Base-by-base conservation (phyloP, 2,329 filamentous ascomycete genomes). In the Plectosphaerella cucumerina region DNA sequence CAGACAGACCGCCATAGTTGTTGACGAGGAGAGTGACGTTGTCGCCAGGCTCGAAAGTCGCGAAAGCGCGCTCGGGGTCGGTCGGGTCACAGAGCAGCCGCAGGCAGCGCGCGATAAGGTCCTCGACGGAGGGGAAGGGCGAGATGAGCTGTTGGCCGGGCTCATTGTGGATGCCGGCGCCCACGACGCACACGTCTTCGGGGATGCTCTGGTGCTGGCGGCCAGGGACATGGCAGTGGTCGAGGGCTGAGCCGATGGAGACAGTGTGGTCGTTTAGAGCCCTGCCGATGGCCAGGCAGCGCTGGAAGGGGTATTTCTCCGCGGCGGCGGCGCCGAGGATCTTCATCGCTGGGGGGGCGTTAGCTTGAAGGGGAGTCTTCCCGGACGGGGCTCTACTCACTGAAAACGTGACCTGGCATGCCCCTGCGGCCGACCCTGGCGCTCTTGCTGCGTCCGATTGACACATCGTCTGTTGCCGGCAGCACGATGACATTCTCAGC, bases 391-490 rank as follows among this genome's bases (percentile, higher is more conserved):
- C 65, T 22, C 64, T 0, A 75, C 76, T 72, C 55, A 67, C 68
- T 70, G 20, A 78, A 63, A 23, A 77, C 58, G 59, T 80, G 79
- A 1, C 87, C 87, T 10, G 84, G 86, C 69, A 90, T 85, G 41
- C 87, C 87, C 69, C 87, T 77, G 54, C 87, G 73, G 1, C 87
- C 87, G 17, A 90, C 86, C 58, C 89, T 89, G 4, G 85, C 85
- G 20, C 84, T 79, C 58, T 82, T 82, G 46, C 69, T 71, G 52
- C 85, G 71, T 2, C 86, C 86, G 46, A 90, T 85, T 14, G 86
- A 86, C 1, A 85, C 86, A 70, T 90, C 87, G 60, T 90, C 87
- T 9, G 81, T 85, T 44, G 90, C 82, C 23, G 89, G 82, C 20
- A 88, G 78, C 76, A 90, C 86, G 53, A 87, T 82, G 0, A 85